Base-by-base conservation (phyloP, 2,329 filamentous ascomycete genomes). In the Monascus ruber region DNA sequence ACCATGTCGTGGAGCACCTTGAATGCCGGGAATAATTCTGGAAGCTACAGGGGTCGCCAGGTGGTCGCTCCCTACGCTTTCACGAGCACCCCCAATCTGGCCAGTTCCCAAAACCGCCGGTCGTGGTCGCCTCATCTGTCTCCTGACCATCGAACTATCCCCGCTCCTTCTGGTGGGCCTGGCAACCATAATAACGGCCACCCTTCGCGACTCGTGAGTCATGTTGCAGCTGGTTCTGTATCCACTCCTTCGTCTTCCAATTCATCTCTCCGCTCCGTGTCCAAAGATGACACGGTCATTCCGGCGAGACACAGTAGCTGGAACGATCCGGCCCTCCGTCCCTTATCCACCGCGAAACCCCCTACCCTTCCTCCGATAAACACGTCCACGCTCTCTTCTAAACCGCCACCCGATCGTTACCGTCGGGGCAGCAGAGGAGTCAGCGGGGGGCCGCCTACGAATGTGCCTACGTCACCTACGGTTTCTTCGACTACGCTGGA, bases 331-430 rank as follows among this genome's bases (percentile, higher is more conserved):
- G 47, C 55, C 33, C 49, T 61, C 43, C 60, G 66, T 43, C 65
- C 67, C 38, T 48, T 67, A 37, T 68, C 70, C 31, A 61, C 67
- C 31, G 70, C 71, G 48, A 69, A 70, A 40, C 55, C 76, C 9
- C 71, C 68, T 33, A 62, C 64, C 35, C 61, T 71, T 25, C 72
- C 76, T 36, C 73, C 74, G 64, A 47, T 79, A 47, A 56, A 52
- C 37, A 54, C 53, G 29, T 53, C 59, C 11, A 56, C 60, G n/a
- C 68, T 73, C 38, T 72, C 79, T 33, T 63, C 69, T 34, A 87
- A 86, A 53, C 70, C 79, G 24, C 79, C 83, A 1, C 85, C 85
- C 1, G 87, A 94, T 58, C 78, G 89, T 42, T 95, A 95, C 59
- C 76, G 87, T 51, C 81, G 87, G 43, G 71, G 71, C 40, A 69